Evolutionary conservation across 2,329 filamentous ascomycete species (phyloP), one percentile per base, ranked within the genome.

Genomic region (Beauveria medogensis): DNA sequence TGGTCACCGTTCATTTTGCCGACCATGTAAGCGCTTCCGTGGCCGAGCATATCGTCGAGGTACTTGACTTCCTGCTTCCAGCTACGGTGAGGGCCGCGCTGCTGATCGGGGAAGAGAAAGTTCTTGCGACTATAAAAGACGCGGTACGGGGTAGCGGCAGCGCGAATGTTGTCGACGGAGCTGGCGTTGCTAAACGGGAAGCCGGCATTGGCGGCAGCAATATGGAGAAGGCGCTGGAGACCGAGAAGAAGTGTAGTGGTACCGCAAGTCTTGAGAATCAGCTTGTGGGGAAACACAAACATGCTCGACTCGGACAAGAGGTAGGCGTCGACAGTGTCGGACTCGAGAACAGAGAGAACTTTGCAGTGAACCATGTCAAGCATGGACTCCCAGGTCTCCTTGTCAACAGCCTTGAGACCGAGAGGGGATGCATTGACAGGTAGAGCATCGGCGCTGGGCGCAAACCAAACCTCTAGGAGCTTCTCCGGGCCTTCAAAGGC

Each of bases 1-100:
- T 99, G 94, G 74, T 99, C 94, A 62, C 94, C 93, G 68, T 99
- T 99, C 93, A 97, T 97, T 78, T 97, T 97, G 70, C 94, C 94
- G 66, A 99, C 95, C 92, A 97, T 96, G 75, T 99, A 99, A 55
- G 94, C 94, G 74, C 93, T 97, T 60, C 94, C 94, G 61, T 90
- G 88, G 64, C 89, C 81, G 72, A 99, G 97, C 75, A 92, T 90
- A 72, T 90, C 88, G 76, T 99, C 94, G 64, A 99, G 82, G 69
- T 88, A 96, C 69, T 88, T 89, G 70, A 97, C 93, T 74, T 99
- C 94, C 72, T 97, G 89, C 67, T 92, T 89, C 94, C 94, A 99
- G 85, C 92, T 97, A 64, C 92, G 89, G 76, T 99, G 94, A 59
- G 94, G 94, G 8, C 92, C 92, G 61, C 85, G 90, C 78, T 99